Evolutionary conservation across 169 alveolate genomes (phyloP).

Genomic region (Eimeria tenella): DNA sequence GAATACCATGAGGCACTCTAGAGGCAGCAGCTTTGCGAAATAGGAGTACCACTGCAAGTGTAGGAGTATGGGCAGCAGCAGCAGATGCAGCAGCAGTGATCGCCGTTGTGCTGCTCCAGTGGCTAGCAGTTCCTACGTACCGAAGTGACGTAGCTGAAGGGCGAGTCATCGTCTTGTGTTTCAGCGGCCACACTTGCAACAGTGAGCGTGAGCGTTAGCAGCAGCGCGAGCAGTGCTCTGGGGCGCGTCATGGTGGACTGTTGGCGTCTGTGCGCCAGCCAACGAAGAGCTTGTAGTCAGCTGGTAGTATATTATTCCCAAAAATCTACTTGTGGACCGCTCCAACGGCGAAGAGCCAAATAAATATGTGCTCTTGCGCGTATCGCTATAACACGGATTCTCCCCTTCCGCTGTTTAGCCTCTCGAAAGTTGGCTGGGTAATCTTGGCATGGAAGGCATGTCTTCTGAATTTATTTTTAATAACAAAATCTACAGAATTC

Average conservation of each 20-base stretch:
- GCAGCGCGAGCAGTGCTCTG: slow-evolving; percentile 50
- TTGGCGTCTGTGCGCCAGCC: background rate
- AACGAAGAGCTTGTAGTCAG: background rate
- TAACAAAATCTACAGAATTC: too few species aligned
- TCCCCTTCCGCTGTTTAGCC: too few species aligned
- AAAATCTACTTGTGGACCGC: too few species aligned
- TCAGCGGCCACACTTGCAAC: background rate
- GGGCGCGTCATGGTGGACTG: slow-evolving; percentile 35
- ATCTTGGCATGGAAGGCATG: too few species aligned
- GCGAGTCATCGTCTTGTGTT: slow-evolving; percentile 17
- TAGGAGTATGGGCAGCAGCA: slow-evolving; percentile 1
- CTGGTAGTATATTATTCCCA: too few species aligned
- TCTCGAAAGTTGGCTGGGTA: too few species aligned
- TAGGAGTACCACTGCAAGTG: background rate
- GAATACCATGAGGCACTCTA: too few species aligned
- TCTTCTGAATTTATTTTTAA: too few species aligned
- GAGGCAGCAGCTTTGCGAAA: too few species aligned
- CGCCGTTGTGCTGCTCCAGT: slow-evolving; percentile 20
- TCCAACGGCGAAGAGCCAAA: too few species aligned
- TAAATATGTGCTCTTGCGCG: too few species aligned
- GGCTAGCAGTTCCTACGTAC: background rate
- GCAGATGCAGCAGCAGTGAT: background rate
- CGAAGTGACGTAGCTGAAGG: slow-evolving; percentile 60
- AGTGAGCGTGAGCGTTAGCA: slow-evolving; percentile 9
- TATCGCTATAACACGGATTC: too few species aligned